Evolutionary conservation across 805 yeast species (phyloP).

Genomic region (Sugiyamaella lignohabitans): DNA sequence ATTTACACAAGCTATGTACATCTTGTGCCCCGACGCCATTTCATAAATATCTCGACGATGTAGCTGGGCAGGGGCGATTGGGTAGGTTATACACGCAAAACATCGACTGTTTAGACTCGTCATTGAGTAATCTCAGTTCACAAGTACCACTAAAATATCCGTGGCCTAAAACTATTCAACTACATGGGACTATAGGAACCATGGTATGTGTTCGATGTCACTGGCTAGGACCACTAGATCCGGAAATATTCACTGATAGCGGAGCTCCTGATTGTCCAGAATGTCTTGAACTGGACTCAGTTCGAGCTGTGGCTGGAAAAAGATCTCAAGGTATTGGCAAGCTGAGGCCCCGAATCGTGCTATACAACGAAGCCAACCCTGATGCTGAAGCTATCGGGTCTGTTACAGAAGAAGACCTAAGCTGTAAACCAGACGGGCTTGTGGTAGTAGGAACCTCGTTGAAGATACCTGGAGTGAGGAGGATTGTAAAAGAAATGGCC

Average conservation of each 20-base stretch:
- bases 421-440: constrained; percentile 64
- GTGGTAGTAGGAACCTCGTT: constrained; percentile 80
- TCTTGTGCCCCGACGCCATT: constrained; percentile 66
- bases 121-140: constrained; percentile 45
- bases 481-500: constrained; percentile 55
- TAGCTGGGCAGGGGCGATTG: constrained; percentile 59
- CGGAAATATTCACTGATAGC: constrained; percentile 41
- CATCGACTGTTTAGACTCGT: constrained; percentile 72
- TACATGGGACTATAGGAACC: constrained; percentile 73
- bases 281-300: constrained; percentile 52
- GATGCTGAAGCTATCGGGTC: constrained; percentile 84
- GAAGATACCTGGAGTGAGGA: constrained; percentile 67
- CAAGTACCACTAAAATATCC: constrained; percentile 43
- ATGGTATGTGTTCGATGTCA: constrained; percentile 76
- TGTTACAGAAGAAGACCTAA: constrained; percentile 60
- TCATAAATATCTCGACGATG: constrained; percentile 54
- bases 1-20: constrained; percentile 49
- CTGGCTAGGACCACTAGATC: constrained; percentile 47
- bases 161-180: constrained; percentile 60
- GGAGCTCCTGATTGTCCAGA: constrained; percentile 55
- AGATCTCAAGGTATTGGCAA: constrained; percentile 57
- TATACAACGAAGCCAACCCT: constrained; percentile 74
- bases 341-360: constrained; percentile 57
- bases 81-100: constrained; percentile 80
- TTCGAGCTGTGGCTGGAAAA: constrained; percentile 55